Evolutionary conservation across 2,329 filamentous ascomycete species (phyloP), one percentile per base, ranked within the genome.

Genomic region (Graphium sp.): DNA sequence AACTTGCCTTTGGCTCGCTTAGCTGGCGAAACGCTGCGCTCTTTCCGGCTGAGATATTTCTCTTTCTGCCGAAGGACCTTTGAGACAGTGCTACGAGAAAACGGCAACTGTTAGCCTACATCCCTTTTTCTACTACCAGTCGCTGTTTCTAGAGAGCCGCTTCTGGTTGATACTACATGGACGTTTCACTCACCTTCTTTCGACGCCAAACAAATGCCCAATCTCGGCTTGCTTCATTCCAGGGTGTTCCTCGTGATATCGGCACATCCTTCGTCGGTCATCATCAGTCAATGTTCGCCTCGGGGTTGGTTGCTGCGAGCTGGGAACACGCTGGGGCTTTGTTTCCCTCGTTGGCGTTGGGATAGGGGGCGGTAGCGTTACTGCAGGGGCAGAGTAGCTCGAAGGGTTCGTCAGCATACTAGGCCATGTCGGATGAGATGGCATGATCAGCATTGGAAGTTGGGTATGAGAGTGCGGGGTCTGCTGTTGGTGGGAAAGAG

Each of bases 61-160:
- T 98, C 89, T 56, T 87, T 92, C 45, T 93, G 77, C 30, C 87
- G 75, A 38, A 98, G 55, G 31, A 95, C 89, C 49, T 98, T 98
- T 31, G 89, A 98, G n/a, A 98, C 89, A 27, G 89, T 98, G 57
- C 89, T 98, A 50, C 31, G 32, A 5, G 9, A 15, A 9, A 15
- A n/a, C n/a, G n/a, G n/a, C n/a, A n/a, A n/a, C n/a, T n/a, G n/a
- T n/a, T n/a, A n/a, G n/a, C n/a, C n/a, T n/a, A n/a, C n/a, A n/a
- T n/a, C n/a, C n/a, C n/a, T n/a, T n/a, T n/a, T n/a, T n/a, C n/a
- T n/a, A 18, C 29, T 29, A 32, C 25, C 26, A 22, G 9, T 12
- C 10, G 17, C 8, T 18, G n/a, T 19, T 10, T 9, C n/a, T 14
- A 7, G 18, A 20, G n/a, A 13, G 19, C 4, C 2, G 26, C n/a